Evolutionary conservation across 1,139 yeast genomes (phyloP).

Genomic region (Zygoascus hellenicus): DNA sequence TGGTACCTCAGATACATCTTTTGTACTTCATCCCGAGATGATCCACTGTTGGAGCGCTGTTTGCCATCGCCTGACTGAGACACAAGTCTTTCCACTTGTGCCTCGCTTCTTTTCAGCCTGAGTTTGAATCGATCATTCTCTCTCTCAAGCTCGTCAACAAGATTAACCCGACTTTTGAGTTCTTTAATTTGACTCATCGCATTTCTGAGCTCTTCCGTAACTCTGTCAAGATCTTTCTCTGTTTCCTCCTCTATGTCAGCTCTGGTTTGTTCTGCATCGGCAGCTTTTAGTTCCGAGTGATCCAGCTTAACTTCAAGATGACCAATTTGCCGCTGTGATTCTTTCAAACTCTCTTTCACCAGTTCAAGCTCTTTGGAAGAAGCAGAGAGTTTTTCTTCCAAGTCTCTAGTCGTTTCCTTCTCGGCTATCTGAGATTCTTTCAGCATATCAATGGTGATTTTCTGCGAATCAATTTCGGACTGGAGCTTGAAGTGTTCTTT

Average conservation of each 20-base stretch:
- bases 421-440: slow-evolving; percentile 16
- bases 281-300: slow-evolving; percentile 11
- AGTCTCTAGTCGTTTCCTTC: slow-evolving; percentile 13
- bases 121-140: slow-evolving; percentile 12
- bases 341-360: slow-evolving; percentile 16
- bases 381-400: slow-evolving; percentile 15
- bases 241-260: slow-evolving; percentile 10
- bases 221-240: slow-evolving; percentile 6
- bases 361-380: slow-evolving; percentile 16
- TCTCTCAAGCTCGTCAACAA: slow-evolving; percentile 13
- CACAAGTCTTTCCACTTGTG: slow-evolving; percentile 4
- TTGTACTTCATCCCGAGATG: too few species aligned
- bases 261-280: slow-evolving; percentile 6
- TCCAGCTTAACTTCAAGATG: slow-evolving; percentile 16
- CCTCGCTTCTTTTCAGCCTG: slow-evolving; percentile 15
- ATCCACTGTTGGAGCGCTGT: background rate
- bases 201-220: background rate
- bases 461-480: slow-evolving; percentile 18
- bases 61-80: background rate
- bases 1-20: background rate
- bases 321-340: slow-evolving; percentile 1
- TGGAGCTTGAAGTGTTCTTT: slow-evolving; percentile 17
- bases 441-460: slow-evolving; percentile 19
- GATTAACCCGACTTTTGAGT: slow-evolving; percentile 14
- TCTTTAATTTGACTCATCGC: slow-evolving; percentile 5